Percentiles rank a stretch among this genome's conserved stretches.
Evolutionary conservation across 2,329 filamentous ascomycete genomes (phyloP).

Genomic region (Fusarium mundagurra): DNA sequence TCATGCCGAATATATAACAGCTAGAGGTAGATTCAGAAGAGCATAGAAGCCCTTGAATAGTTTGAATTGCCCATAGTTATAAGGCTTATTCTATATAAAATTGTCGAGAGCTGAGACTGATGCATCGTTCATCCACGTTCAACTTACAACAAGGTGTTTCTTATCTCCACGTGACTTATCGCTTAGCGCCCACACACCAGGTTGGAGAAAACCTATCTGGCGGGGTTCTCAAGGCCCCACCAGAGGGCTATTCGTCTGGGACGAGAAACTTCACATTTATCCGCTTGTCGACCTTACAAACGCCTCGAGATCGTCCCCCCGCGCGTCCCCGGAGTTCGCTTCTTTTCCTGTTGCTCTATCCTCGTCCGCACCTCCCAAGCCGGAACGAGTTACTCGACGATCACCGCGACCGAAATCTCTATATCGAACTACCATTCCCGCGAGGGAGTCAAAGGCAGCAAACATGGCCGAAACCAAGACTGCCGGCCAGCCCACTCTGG

Average conservation of each 20-base stretch:
- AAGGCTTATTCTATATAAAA: not conserved
- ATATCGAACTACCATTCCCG: slow-evolving; percentile 27
- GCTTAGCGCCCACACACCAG: slow-evolving; percentile 54
- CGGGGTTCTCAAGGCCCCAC: slow-evolving; percentile 51
- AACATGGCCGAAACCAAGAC: slow-evolving; percentile 49
- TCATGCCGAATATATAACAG: not conserved
- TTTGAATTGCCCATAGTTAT: not conserved
- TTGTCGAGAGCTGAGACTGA: not conserved
- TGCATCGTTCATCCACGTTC: not conserved
- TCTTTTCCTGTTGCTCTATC: not conserved
- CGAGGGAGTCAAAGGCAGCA: slow-evolving; percentile 30
- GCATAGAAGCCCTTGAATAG: not conserved
- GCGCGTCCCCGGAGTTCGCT: slow-evolving; percentile 27
- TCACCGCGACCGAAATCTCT: slow-evolving; percentile 33
- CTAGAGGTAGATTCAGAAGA: too few relatives aligned
- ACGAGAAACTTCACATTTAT: slow-evolving; percentile 46
- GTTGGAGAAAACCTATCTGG: slow-evolving; percentile 49
- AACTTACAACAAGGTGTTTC: not conserved
- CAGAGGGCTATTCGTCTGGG: slow-evolving; percentile 52
- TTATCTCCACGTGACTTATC: slow-evolving; percentile 49
- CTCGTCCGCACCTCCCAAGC: slow-evolving; percentile 32
- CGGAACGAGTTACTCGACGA: slow-evolving; percentile 26
- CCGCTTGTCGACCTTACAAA: slow-evolving; percentile 44
- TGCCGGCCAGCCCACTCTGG: slow-evolving; percentile 65
- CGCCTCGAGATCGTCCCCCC: slow-evolving; percentile 39